Conservation (phyloP, 441 rosid genomes). For the Macaranga tanarius region DNA sequence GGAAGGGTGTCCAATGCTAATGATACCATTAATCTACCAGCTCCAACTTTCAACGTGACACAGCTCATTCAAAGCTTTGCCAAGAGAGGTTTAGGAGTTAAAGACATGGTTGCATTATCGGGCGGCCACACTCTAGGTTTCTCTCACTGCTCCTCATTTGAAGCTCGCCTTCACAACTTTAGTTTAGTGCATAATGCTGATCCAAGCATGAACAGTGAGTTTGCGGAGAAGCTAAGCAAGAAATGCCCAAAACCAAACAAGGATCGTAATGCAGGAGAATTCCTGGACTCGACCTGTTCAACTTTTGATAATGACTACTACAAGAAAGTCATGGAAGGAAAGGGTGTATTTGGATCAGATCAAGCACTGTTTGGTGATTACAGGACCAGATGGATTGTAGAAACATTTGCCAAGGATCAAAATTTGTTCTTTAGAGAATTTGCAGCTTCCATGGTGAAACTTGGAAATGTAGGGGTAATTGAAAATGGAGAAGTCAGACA, state of each 20-base stretch:
- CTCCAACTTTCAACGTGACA: constrained; percentile 60
- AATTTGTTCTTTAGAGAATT: constrained; percentile 66
- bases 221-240: constrained; percentile 43
- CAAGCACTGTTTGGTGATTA: constrained; percentile 48
- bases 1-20: constrained; percentile 59
- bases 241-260: constrained; percentile 47
- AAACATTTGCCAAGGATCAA: constrained; percentile 54
- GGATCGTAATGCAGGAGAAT: constrained; percentile 56
- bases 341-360: constrained; percentile 66
- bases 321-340: constrained; percentile 49
- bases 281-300: constrained; percentile 59
- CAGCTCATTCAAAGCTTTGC: constrained; percentile 74
- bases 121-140: constrained; percentile 76
- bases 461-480: constrained; percentile 60
- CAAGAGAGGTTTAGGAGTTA: constrained; percentile 58
- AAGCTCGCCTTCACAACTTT: constrained; percentile 55
- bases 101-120: constrained; percentile 75
- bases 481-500: constrained; percentile 67
- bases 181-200: constrained; percentile 52
- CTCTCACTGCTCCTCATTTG: constrained; percentile 78
- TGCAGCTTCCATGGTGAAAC: constrained; percentile 62
- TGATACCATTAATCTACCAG: constrained; percentile 62
- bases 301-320: constrained; percentile 64
- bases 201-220: constrained; percentile 50
- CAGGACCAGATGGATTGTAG: constrained; percentile 62